phyloP scores from a whole-genome alignment of 139 green algal species.

The Limnomonas spitsbergensis region DNA sequence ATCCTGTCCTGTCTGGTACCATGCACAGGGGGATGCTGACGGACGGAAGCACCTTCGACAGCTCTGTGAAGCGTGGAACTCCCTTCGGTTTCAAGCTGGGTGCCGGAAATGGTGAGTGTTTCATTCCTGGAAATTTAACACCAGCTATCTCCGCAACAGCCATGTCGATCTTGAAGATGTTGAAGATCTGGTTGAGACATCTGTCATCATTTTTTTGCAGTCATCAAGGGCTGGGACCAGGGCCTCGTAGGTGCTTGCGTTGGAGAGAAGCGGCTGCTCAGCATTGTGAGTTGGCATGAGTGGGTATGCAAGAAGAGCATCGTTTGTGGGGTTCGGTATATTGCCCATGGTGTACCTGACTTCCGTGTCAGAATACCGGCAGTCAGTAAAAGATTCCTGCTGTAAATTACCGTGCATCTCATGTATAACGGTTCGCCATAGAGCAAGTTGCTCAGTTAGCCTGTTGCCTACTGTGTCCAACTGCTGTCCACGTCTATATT shows the following conservation, averaged over 20 bases:
- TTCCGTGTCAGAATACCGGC: too few relatives aligned
- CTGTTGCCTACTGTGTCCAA: too few relatives aligned
- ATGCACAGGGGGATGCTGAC: not conserved
- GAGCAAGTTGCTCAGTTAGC: too few relatives aligned
- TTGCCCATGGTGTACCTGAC: too few relatives aligned
- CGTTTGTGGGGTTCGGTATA: too few relatives aligned
- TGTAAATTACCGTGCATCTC: too few relatives aligned
- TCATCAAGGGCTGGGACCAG: slow-evolving; percentile 18
- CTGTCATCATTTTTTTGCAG: too few relatives aligned
- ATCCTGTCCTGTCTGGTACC: not conserved
- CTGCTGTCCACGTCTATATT: too few relatives aligned
- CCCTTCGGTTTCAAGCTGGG: slow-evolving; percentile 2
- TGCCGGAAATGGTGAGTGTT: too few relatives aligned
- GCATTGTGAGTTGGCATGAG: slow-evolving; percentile 30
- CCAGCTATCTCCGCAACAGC: not conserved
- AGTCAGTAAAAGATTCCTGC: too few relatives aligned
- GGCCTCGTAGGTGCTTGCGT: slow-evolving; percentile 48
- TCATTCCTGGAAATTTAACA: not conserved
- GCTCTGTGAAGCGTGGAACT: not conserved
- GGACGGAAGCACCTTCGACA: not conserved
- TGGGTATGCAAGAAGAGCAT: too few relatives aligned
- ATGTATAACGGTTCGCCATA: too few relatives aligned
- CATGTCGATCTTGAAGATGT: not conserved
- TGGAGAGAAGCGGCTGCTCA: slow-evolving; percentile 54
- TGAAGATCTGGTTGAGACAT: not conserved